Percentiles rank a stretch among this genome's conserved stretches.
These are phyloP conservation scores for Kodamaea leandrae DNA, from an alignment of 805 yeast genomes.

Conservation along the genomic window DNA sequence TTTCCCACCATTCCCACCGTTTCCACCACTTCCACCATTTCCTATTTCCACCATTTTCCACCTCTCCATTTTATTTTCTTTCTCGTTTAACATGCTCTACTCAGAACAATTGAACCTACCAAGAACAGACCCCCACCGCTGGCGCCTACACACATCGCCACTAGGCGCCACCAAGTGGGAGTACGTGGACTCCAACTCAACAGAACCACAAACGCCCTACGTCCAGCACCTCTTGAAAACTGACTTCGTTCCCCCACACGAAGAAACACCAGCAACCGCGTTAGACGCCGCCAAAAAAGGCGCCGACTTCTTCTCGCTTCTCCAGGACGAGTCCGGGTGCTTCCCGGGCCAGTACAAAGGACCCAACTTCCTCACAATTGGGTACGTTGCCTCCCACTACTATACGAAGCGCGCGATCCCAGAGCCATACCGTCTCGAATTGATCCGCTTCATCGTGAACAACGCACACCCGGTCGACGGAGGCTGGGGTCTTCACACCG, in stretches of 20 bases:
- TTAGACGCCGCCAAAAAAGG: constrained; percentile 68
- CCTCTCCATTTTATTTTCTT: neutral
- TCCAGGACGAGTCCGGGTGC: constrained; percentile 85
- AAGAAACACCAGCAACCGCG: constrained; percentile 41
- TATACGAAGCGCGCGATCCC: constrained; percentile 68
- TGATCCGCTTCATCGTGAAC: constrained; percentile 84
- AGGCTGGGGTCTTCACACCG: constrained; percentile 98
- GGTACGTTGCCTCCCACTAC: constrained; percentile 74
- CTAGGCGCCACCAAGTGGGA: constrained; percentile 85
- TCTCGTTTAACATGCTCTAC: constrained; percentile 39
- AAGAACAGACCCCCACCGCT: constrained; percentile 62
- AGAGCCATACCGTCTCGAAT: constrained; percentile 60
- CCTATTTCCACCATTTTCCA: neutral
- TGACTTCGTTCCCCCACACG: constrained; percentile 36
- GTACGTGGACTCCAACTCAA: constrained; percentile 46
- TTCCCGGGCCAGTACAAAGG: constrained; percentile 95
- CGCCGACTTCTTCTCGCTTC: constrained; percentile 59
- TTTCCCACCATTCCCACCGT: too few species aligned
- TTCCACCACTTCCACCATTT: too few species aligned
- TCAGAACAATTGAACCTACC: constrained; percentile 72
- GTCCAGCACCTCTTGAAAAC: constrained; percentile 55
- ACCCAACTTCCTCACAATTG: constrained; percentile 96
- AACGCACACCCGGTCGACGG: constrained; percentile 97
- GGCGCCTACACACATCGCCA: constrained; percentile 72
- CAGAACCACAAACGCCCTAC: constrained; percentile 44